Evolutionary conservation across 441 rosid genomes (phyloP).

Genomic region (Populus hybrid): DNA sequence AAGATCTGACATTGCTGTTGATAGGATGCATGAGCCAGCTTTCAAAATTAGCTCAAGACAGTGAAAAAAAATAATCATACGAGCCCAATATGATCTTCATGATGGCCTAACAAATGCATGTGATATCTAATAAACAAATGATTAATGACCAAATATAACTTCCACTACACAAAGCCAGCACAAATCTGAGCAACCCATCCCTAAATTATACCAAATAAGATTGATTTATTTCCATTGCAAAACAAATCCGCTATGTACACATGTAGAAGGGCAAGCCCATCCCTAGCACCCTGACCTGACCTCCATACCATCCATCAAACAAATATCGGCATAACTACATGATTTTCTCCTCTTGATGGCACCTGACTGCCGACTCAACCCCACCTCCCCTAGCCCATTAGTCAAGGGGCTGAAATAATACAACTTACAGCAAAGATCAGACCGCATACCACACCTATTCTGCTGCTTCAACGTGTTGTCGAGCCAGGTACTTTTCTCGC

Average conservation of each 20-base stretch:
- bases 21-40: no score
- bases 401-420: neutral
- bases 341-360: neutral
- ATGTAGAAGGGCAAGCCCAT: conserved; percentile 10
- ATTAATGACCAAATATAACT: neutral
- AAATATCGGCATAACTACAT: conserved; percentile 13
- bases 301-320: conserved; percentile 12
- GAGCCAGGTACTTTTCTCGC: conserved; percentile 53
- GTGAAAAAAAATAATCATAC: no score
- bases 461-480: conserved; percentile 40
- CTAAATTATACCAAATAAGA: conserved; percentile 9
- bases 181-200: conserved; percentile 5
- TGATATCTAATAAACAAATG: neutral
- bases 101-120: neutral
- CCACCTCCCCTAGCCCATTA: conserved; percentile 3
- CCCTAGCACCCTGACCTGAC: neutral
- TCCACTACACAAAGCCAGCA: neutral
- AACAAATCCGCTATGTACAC: conserved; percentile 29
- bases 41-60: no score
- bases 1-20: no score
- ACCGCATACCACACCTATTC: no score
- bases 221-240: conserved; percentile 17
- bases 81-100: neutral
- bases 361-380: neutral
- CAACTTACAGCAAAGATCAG: no score